phyloP scores from a whole-genome alignment of 352 stramenopile species.

The Phytophthora multivora region DNA sequence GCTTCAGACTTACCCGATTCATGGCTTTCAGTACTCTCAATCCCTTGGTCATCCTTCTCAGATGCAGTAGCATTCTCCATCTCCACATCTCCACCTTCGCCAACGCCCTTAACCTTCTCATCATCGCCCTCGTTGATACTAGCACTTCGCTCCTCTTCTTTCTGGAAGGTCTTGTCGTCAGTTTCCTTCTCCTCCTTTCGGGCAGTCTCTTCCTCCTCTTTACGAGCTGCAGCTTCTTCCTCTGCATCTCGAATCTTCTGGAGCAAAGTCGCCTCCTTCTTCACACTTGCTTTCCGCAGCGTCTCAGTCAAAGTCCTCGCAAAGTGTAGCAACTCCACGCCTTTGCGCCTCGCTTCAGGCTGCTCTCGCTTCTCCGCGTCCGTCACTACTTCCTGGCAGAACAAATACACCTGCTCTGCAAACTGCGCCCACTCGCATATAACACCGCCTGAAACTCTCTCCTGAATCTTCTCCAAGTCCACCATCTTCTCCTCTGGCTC shows the following conservation, averaged over 20 bases:
- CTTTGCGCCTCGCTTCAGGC: slow-evolving; percentile 69
- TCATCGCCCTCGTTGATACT: background rate
- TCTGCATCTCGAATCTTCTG: slow-evolving; percentile 41
- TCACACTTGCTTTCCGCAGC: slow-evolving; percentile 66
- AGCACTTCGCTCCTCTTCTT: slow-evolving; percentile 4
- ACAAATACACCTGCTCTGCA: slow-evolving; percentile 70
- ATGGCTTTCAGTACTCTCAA: slow-evolving; percentile 12
- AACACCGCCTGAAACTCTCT: slow-evolving; percentile 35
- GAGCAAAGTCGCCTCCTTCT: slow-evolving; percentile 66
- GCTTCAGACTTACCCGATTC: slow-evolving; percentile 12
- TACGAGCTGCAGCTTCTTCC: slow-evolving; percentile 19
- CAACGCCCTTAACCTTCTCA: background rate
- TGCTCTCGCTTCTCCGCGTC: slow-evolving; percentile 55
- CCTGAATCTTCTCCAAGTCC: slow-evolving; percentile 60
- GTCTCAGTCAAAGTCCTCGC: slow-evolving; percentile 75
- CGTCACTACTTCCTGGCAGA: slow-evolving; percentile 76
- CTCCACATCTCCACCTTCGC: background rate
- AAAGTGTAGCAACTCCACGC: slow-evolving; percentile 78
- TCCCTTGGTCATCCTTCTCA: background rate
- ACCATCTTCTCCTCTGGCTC: slow-evolving; percentile 29
- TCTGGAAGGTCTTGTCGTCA: no score
- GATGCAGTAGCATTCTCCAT: slow-evolving; percentile 2
- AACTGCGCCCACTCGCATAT: slow-evolving; percentile 75
- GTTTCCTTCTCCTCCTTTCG: slow-evolving; percentile 3
- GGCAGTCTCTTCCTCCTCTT: slow-evolving; percentile 17